Percentiles rank a stretch among this genome's conserved stretches.
Evolutionary conservation across 2,329 filamentous ascomycete species (phyloP).

Genomic region (Hysterium pulicare): DNA sequence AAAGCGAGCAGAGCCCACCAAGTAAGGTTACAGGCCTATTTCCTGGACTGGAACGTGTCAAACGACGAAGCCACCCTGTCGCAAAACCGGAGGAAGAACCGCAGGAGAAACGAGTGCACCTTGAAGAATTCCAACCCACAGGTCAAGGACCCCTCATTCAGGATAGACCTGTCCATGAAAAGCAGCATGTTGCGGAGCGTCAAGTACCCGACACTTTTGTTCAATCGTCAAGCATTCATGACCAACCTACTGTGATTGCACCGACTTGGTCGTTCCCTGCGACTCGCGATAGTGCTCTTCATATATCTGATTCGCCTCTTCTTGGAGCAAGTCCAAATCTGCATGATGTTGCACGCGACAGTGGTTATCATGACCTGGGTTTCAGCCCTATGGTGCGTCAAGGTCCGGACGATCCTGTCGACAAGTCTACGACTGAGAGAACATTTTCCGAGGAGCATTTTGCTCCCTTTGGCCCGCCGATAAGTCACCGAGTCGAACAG

Average conservation of each 20-base stretch:
- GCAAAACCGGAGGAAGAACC: constrained; percentile 29
- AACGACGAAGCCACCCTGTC: constrained; percentile 34
- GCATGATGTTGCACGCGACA: constrained; percentile 38
- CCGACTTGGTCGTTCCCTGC: constrained; percentile 36
- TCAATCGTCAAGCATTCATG: constrained; percentile 4
- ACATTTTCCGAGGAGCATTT: neutral
- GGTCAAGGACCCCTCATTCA: constrained; percentile 1
- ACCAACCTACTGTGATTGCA: constrained; percentile 14
- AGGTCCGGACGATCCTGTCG: constrained; percentile 14
- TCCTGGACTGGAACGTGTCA: constrained; percentile 18
- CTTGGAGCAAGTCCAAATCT: constrained; percentile 24
- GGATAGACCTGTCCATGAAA: neutral
- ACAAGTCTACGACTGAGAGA: constrained; percentile 10
- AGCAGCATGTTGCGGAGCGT: too few relatives aligned
- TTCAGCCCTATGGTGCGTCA: constrained; percentile 7
- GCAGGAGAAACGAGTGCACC: constrained; percentile 32
- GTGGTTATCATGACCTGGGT: constrained; percentile 38
- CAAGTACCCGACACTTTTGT: neutral
- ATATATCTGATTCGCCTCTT: constrained; percentile 44
- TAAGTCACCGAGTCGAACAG: too few relatives aligned
- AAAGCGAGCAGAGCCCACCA: neutral
- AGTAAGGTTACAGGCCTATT: constrained; percentile 9
- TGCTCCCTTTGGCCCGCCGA: too few relatives aligned
- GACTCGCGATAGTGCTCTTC: constrained; percentile 46
- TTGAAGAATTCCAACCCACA: constrained; percentile 11